Evolutionary conservation across 2,329 filamentous ascomycete genomes (phyloP).

Genomic region (Aspergillus brunneoviolaceus): DNA sequence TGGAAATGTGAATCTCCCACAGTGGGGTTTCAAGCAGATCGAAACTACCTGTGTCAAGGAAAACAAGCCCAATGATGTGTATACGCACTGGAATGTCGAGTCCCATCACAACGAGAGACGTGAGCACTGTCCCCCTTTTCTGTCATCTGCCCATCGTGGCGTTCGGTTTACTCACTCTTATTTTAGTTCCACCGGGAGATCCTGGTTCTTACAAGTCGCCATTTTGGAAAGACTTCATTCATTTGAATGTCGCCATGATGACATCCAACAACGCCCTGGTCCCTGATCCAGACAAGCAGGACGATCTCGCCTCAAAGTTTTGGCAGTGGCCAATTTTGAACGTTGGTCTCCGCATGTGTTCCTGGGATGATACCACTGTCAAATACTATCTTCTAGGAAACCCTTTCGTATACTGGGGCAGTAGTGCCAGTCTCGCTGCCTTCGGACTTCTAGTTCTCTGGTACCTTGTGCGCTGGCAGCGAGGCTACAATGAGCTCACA

Average conservation of each 20-base stretch:
- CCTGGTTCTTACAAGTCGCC: conserved; percentile 93
- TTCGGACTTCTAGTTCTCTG: conserved; percentile 72
- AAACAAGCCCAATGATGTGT: conserved; percentile 88
- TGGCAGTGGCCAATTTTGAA: conserved; percentile 98
- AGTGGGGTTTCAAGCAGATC: conserved; percentile 99
- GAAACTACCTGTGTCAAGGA: conserved; percentile 93
- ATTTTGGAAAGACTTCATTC: conserved; percentile 96
- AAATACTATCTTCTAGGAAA: conserved; percentile 99
- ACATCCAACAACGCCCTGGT: conserved; percentile 98
- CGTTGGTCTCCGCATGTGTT: conserved; percentile 96
- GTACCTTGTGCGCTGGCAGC: conserved; percentile 94
- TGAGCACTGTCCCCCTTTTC: conserved; percentile 51
- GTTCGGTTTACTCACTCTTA: conserved; percentile 10
- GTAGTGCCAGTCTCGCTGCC: conserved; percentile 72
- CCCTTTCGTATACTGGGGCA: conserved; percentile 93
- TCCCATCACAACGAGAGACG: conserved; percentile 89
- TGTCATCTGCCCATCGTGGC: neutral
- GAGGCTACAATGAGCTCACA: conserved; percentile 82
- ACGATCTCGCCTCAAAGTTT: conserved; percentile 92
- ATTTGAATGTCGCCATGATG: conserved; percentile 99
- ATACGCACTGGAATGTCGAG: conserved; percentile 99
- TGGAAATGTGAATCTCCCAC: conserved; percentile 91
- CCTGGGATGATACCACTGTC: conserved; percentile 91
- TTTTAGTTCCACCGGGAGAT: conserved; percentile 77
- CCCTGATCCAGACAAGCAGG: conserved; percentile 97